Evolutionary conservation across 768 basidiomycete genomes (phyloP).

Genomic region (Boletus rubroflammeus): DNA sequence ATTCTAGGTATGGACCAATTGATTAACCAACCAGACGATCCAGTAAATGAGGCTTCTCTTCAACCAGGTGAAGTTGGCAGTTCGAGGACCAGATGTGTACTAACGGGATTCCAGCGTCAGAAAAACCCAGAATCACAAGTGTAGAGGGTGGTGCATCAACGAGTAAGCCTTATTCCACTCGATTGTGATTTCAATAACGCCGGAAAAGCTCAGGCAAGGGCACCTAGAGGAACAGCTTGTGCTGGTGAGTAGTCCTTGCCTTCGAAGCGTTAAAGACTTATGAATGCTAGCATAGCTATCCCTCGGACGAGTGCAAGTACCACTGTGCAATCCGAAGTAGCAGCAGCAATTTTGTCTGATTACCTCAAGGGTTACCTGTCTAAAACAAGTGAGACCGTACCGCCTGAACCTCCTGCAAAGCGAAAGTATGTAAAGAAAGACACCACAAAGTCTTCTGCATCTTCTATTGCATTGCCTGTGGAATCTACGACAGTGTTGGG

Average conservation of each 20-base stretch:
- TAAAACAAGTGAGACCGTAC: constrained; percentile 1
- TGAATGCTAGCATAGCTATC: constrained; percentile 22
- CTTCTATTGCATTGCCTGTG: neutral
- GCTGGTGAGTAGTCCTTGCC: constrained; percentile 13
- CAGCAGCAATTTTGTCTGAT: constrained; percentile 18
- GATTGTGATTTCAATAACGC: constrained; percentile 1
- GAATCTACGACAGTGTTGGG: neutral
- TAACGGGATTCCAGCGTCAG: constrained; percentile 4
- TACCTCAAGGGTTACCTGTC: no score
- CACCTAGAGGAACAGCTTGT: constrained; percentile 2
- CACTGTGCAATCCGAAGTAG: constrained; percentile 15
- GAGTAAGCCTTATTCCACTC: constrained; percentile 7
- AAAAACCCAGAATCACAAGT: neutral
- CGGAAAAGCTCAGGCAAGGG: constrained; percentile 3
- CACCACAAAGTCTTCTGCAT: constrained; percentile 1
- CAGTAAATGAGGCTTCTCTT: neutral
- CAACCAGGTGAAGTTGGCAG: constrained; percentile 10
- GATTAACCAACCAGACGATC: neutral
- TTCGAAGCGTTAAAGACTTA: constrained; percentile 13
- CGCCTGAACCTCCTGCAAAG: constrained; percentile 7
- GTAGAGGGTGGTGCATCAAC: neutral
- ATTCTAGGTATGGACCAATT: constrained; percentile 4
- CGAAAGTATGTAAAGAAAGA: constrained; percentile 7
- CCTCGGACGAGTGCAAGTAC: constrained; percentile 17
- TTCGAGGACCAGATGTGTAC: neutral